Evolutionary conservation across 1,139 yeast species (phyloP), one percentile per base, ranked within the genome.

Genomic region (Pneumocystis wakefieldiae): DNA sequence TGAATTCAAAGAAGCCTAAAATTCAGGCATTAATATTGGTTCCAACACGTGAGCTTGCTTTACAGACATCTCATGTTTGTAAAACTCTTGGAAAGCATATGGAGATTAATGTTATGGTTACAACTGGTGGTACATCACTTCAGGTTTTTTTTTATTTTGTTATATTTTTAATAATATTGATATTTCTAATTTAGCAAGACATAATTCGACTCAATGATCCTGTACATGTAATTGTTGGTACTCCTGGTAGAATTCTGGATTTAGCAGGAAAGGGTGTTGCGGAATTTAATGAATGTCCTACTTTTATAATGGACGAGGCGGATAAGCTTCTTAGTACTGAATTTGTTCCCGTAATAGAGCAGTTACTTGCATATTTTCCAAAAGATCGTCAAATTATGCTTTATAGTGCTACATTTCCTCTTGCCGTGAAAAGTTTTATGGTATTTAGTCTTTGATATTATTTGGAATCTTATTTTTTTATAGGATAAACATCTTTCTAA

Each of bases 251-350:
- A 79, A 92, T 92, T 59, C 81, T 92, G 68, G 99, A 92, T 76
- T 82, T 92, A 73, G 96, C 97, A 7, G 82, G 92, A 59, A 86
- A 96, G 78, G 80, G 82, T 65, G 80, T 91, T 64, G 96, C 95
- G 24, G 95, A 92, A 73, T 82, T 94, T 67, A 83, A 88, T 62
- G 88, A 86, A 69, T 89, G 97, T 76, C 85, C 88, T 60, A 80
- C 90, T 74, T 91, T 92, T 73, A 85, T 94, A 64, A 91, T 92
- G 97, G 99, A 92, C 76, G 99, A 92, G 78, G 99, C 98, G 63
- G 99, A 92, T 76, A 94, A 92, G 76, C 88, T 92, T 86, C 81
- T 92, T 68, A 84, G 94, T 61, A 84, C 91, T 70, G 98, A 92
- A 73, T 94, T 92, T 75, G 87, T 87, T 70, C 83, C 84, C 57